phyloP scores from a whole-genome alignment of 116 monocot species.

The Phalaenopsis hybrid region DNA sequence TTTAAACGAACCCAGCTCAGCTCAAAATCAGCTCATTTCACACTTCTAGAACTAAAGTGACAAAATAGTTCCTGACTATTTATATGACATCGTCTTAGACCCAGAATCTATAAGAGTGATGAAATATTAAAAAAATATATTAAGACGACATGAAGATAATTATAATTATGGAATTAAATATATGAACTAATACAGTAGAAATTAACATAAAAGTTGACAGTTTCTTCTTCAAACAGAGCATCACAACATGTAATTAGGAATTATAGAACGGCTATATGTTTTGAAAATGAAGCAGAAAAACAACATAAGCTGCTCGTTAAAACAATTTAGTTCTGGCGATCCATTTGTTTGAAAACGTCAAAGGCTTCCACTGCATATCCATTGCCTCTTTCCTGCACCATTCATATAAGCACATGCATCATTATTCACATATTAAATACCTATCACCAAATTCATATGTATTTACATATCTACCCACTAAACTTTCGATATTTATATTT shows the following conservation, averaged over 20 bases:
- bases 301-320: background rate
- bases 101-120: too few relatives aligned
- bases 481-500: too few relatives aligned
- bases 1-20: too few relatives aligned
- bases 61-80: too few relatives aligned
- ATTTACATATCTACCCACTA: too few relatives aligned
- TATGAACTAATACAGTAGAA: background rate
- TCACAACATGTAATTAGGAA: background rate
- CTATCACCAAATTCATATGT: too few relatives aligned
- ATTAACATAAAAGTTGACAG: background rate
- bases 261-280: background rate
- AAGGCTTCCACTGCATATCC: constrained; percentile 8
- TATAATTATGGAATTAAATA: background rate
- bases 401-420: too few relatives aligned
- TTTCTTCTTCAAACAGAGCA: background rate
- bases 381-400: constrained; percentile 5
- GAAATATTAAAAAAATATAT: background rate
- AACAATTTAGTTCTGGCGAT: constrained; percentile 7
- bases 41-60: too few relatives aligned
- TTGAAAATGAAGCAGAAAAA: background rate
- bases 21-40: too few relatives aligned
- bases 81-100: too few relatives aligned
- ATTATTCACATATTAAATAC: too few relatives aligned
- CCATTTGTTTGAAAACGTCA: constrained; percentile 11
- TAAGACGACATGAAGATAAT: background rate